Conservation (phyloP, 257 asterid genomes). For the Paraleonurus japonicus region DNA sequence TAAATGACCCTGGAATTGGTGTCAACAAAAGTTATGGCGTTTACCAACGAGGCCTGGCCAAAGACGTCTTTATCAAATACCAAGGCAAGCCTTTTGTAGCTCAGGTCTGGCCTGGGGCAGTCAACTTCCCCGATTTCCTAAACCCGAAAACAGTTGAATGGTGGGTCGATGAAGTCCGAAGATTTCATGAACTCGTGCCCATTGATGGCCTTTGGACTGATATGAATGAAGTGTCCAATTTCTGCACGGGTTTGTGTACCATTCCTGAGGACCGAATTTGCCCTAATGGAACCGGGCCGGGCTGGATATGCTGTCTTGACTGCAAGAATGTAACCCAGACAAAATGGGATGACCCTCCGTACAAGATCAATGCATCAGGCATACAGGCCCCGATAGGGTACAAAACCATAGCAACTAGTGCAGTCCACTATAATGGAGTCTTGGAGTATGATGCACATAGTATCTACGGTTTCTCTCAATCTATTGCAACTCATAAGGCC, state of each 20-base stretch:
- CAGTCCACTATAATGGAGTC: constrained; percentile 77
- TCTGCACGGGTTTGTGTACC: constrained; percentile 78
- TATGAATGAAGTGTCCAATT: constrained; percentile 92
- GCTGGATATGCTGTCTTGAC: constrained; percentile 86
- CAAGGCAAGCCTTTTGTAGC: constrained; percentile 71
- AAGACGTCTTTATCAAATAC: constrained; percentile 88
- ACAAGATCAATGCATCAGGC: constrained; percentile 92
- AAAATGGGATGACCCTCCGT: constrained; percentile 94
- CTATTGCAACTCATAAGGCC: constrained; percentile 84
- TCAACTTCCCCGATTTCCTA: constrained; percentile 87
- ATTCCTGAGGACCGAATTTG: constrained; percentile 60
- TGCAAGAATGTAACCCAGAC: constrained; percentile 81
- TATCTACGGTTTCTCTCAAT: constrained; percentile 74
- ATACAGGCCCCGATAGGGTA: constrained; percentile 64
- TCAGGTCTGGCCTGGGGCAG: constrained; percentile 99
- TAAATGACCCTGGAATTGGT: constrained; percentile 86
- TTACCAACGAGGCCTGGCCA: constrained; percentile 63
- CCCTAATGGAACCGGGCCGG: constrained; percentile 86
- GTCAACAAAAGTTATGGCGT: constrained; percentile 70
- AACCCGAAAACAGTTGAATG: constrained; percentile 81
- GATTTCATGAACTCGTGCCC: constrained; percentile 86
- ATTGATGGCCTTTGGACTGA: constrained; percentile 95
- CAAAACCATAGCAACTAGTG: constrained; percentile 90
- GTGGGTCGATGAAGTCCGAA: constrained; percentile 88
- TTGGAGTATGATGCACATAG: constrained; percentile 93